Base-by-base conservation (phyloP, 83 land plant genomes). In the Isoetes engelmannii region DNA sequence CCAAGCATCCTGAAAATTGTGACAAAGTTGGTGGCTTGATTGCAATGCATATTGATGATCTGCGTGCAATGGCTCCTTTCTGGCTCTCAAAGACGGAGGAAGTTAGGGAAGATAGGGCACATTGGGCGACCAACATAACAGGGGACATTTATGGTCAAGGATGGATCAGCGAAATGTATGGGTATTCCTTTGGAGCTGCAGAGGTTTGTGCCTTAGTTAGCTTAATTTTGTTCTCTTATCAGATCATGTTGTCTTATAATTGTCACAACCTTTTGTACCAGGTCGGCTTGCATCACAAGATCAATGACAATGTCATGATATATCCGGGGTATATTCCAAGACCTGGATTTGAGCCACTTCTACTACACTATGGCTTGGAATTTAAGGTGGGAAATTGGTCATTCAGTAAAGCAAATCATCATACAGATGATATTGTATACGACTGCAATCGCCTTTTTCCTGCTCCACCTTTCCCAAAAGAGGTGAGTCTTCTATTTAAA, bases 81-180 rank as follows among this genome's bases (percentile, higher is more conserved):
- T 93, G 98, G 98, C 96, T 93, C 56, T 87, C 89, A 46, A 93
- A 93, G 67, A 89, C 98, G 6, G 96, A 89, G 81, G 98, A 93
- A 73, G 98, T 93, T 10, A 81, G 96, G 5, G 80, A 69, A 42
- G 98, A 93, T 62, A 78, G 72, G 61, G 96, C 83, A 67, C 98
- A 93, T 60, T 93, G 96, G 96, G 80, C 72, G 51, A 85, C 87
- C 47, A 93, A 93, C 63, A 79, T 90, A 19, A 93, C 98, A 41
- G 98, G 98, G 67, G 98, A 93, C 67, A 84, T 93, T 37, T 93
- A 90, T 79, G 83, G 79, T 20, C 44, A 67, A 51, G 96, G 98
- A 28, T 93, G 98, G 98, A 93, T 93, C 28, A 93, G 98, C 68
- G 98, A 93, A 72, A 93, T 93, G 98, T 93, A 93, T 79, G 98